phyloP scores from a whole-genome alignment of 768 basidiomycete species.

The Podaxis rugospora region DNA sequence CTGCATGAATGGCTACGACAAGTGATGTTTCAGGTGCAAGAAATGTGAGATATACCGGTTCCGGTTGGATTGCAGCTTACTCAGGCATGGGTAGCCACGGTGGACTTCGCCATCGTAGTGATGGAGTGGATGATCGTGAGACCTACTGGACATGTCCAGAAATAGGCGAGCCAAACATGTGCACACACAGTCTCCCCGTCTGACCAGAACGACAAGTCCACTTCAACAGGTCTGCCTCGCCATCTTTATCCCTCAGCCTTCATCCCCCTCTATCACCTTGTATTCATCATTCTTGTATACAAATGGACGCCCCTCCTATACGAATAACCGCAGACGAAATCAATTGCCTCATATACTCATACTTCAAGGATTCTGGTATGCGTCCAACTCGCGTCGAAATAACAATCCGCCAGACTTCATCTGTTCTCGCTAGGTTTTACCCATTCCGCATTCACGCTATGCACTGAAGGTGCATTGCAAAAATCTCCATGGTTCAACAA shows the following conservation, averaged over 20 bases:
- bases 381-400: neutral
- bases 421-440: slow-evolving; percentile 54
- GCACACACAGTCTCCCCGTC: slow-evolving; percentile 6
- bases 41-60: neutral
- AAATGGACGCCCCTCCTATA: slow-evolving; percentile 42
- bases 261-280: neutral
- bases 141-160: slow-evolving; percentile 7
- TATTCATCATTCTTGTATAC: neutral
- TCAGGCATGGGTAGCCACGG: slow-evolving; percentile 7
- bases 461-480: slow-evolving; percentile 69
- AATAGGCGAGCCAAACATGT: slow-evolving; percentile 5
- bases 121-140: slow-evolving; percentile 9
- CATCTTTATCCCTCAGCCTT: neutral
- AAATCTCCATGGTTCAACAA: slow-evolving; percentile 63
- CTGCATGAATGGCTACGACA: neutral
- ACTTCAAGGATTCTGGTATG: slow-evolving; percentile 77
- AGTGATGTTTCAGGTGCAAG: neutral
- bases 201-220: slow-evolving; percentile 9
- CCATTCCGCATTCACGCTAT: slow-evolving; percentile 79
- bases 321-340: slow-evolving; percentile 77
- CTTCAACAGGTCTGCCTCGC: neutral
- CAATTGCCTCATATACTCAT: slow-evolving; percentile 82
- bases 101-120: neutral
- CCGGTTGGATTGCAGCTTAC: slow-evolving; percentile 4
- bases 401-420: neutral